These are phyloP conservation scores for Calonectria hawksworthii DNA, from an alignment of 2,329 filamentous ascomycete genomes.

Conservation along the genomic window DNA sequence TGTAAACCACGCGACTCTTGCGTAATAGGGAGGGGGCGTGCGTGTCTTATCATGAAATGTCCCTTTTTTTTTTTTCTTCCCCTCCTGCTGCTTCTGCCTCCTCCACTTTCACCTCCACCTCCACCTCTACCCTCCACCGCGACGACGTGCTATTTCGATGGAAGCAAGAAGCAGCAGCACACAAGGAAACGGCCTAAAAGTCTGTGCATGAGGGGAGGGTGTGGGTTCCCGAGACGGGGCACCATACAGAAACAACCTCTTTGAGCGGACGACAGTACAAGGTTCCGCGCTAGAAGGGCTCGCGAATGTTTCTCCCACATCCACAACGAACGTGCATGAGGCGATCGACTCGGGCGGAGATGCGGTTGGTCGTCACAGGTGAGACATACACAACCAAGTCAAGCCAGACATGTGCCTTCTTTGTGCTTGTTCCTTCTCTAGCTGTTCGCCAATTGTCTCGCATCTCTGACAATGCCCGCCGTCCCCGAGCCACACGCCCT, in stretches of 20 bases:
- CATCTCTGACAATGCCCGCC: not conserved
- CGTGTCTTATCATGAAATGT: slow-evolving; percentile 1
- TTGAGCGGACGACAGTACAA: slow-evolving; percentile 16
- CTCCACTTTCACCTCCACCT: not conserved
- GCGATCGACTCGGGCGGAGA: slow-evolving; percentile 1
- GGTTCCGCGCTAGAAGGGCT: slow-evolving; percentile 45
- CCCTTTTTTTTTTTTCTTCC: not conserved
- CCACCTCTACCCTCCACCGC: not conserved
- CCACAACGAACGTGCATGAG: slow-evolving; percentile 22
- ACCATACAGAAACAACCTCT: not conserved
- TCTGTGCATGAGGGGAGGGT: slow-evolving; percentile 12
- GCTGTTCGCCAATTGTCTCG: slow-evolving; percentile 6
- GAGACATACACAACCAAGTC: slow-evolving; percentile 6
- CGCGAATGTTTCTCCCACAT: slow-evolving; percentile 28
- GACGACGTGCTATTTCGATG: not conserved
- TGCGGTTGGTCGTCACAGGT: slow-evolving; percentile 4
- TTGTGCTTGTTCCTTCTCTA: not conserved
- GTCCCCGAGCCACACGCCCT: not conserved
- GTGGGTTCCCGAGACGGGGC: slow-evolving; percentile 8
- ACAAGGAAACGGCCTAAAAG: not conserved
- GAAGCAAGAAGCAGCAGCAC: not conserved
- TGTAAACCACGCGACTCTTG: slow-evolving; percentile 10
- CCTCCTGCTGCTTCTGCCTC: not conserved
- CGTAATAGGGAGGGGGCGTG: slow-evolving; percentile 5
- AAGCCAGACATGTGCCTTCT: slow-evolving; percentile 10